Evolutionary conservation across 208 protist genomes (phyloP).

Genomic region (Acanthamoeba sp.): DNA sequence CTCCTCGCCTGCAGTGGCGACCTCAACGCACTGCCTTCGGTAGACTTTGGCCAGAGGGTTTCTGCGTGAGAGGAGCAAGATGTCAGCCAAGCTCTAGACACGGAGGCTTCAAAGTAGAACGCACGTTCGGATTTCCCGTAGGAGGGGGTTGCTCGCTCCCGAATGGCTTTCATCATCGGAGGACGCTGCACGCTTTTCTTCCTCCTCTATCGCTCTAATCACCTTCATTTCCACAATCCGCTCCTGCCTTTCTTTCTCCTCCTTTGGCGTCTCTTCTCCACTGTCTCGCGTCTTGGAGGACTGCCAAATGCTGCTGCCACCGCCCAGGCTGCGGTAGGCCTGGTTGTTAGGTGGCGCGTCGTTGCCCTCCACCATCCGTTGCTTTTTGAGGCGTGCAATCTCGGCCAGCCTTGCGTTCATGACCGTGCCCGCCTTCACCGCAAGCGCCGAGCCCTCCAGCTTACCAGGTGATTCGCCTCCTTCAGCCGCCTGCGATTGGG

Average conservation of each 20-base stretch:
- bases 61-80: background rate
- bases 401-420: constrained; percentile 21
- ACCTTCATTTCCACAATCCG: too few species aligned
- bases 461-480: background rate
- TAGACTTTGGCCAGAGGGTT: background rate
- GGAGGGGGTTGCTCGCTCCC: background rate
- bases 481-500: background rate
- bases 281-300: background rate
- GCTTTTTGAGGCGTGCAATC: background rate
- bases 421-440: background rate
- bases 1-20: background rate
- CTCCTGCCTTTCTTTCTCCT: too few species aligned
- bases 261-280: background rate
- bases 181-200: too few species aligned
- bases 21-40: background rate
- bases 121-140: background rate
- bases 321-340: background rate
- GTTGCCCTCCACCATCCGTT: background rate
- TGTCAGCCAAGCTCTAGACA: too few species aligned
- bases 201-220: too few species aligned
- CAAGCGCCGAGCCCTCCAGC: background rate
- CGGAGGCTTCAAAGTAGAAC: too few species aligned
- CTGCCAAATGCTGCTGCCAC: background rate
- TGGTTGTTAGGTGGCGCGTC: background rate
- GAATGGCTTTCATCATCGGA: too few species aligned